Evolutionary conservation across 352 stramenopile species (phyloP), one percentile per base, ranked within the genome.

Genomic region (Globisporangium nagaii): DNA sequence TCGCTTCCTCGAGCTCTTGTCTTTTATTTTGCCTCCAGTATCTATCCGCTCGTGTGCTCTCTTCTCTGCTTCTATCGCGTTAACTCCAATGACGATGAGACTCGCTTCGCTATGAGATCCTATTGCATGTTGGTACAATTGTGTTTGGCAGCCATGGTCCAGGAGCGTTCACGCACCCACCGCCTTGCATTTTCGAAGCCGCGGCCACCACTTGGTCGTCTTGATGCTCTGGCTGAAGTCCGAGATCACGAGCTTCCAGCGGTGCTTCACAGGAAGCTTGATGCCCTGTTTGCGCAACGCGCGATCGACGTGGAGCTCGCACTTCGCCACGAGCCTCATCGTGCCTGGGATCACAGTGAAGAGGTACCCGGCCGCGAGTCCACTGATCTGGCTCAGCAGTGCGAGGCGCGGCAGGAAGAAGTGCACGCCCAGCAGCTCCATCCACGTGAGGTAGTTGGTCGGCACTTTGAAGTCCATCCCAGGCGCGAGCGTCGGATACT

Each of bases 391-490:
- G 9, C 67, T 66, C 24, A 86, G n/a, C 22, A 86, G 77, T 0
- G 75, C 77, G 1, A 69, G 48, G 19, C 72, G 68, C 2, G 75
- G 75, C 6, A 77, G 54, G 30, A 86, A 47, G 10, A 74, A 44
- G 15, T 71, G 71, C 3, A 86, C 72, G 4, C 79, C 54, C 1
- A 81, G 24, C 11, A 87, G 62, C 62, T 87, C 76, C 28, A 79
- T 27, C 75, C 76, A 87, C n/a, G 76, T 52, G n/a, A 60, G 56
- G 40, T 79, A 81, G 13, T 60, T 66, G 11, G 71, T 68, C 19
- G 70, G 68, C 1, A 86, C 35, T 15, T 22, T 22, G 27, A 85
- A 55, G 15, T 53, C 53, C 15, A 24, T 32, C 27, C 1, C 58
- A 49, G 22, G 57, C 63, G 17, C 50, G 42, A 39, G 56, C 7